Conservation (phyloP, 345 rosid species). For the Cochlearia excelsa region DNA sequence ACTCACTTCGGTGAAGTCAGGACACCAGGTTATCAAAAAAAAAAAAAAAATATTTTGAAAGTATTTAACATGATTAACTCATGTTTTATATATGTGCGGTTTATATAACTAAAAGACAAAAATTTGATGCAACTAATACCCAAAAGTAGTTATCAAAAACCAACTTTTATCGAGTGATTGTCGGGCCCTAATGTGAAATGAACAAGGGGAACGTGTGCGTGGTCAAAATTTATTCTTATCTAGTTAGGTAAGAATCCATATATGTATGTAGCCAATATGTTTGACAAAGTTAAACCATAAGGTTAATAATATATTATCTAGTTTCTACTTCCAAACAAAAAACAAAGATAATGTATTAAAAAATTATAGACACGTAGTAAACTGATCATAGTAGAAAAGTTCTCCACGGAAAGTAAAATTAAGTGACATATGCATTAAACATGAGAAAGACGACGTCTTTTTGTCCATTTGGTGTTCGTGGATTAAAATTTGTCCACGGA, state of each 20-base stretch:
- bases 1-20: too few species aligned
- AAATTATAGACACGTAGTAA: constrained; percentile 31
- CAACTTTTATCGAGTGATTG: too few species aligned
- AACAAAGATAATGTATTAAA: constrained; percentile 16
- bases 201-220: constrained; percentile 5
- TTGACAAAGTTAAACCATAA: constrained; percentile 9
- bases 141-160: too few species aligned
- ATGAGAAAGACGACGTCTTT: background rate
- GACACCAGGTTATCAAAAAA: too few species aligned
- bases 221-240: constrained; percentile 24
- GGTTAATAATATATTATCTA: background rate
- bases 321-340: constrained; percentile 23
- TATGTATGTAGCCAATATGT: constrained; percentile 6
- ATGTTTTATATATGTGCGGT: too few species aligned
- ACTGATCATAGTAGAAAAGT: constrained; percentile 32
- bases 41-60: too few species aligned
- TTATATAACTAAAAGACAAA: too few species aligned
- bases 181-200: background rate
- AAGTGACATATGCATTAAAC: constrained; percentile 46
- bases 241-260: constrained; percentile 36
- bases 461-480: too few species aligned
- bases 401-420: constrained; percentile 59
- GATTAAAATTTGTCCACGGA: too few species aligned
- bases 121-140: too few species aligned
- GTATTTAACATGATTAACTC: too few species aligned